Conservation (phyloP, 805 yeast species). For the Candida vartiovaarae region DNA sequence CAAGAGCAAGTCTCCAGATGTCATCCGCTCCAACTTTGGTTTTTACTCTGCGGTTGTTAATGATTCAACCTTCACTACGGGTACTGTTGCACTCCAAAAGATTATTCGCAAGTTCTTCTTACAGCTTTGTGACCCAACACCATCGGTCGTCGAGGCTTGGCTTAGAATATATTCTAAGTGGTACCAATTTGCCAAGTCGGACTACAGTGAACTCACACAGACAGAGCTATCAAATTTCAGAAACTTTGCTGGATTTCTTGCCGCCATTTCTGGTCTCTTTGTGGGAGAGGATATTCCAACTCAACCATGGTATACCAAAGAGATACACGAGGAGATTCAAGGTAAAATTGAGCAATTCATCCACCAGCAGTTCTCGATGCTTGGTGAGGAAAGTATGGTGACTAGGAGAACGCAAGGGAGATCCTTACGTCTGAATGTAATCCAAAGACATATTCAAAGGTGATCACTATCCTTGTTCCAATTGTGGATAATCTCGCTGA, state of each 20-base stretch:
- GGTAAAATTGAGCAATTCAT: conserved; percentile 40
- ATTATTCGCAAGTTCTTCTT: conserved; percentile 40
- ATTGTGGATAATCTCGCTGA: conserved; percentile 28
- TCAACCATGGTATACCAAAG: conserved; percentile 5
- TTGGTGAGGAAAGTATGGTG: conserved; percentile 42
- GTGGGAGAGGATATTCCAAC: conserved; percentile 25
- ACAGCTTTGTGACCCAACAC: conserved; percentile 22
- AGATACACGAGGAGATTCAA: conserved; percentile 26
- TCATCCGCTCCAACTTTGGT: conserved; percentile 23
- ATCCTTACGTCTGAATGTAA: conserved; percentile 60
- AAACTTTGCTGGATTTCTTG: conserved; percentile 67
- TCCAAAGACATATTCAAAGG: conserved; percentile 44
- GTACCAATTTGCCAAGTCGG: conserved; percentile 24
- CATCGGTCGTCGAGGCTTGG: conserved; percentile 36
- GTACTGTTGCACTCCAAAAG: conserved; percentile 69
- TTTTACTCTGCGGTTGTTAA: conserved; percentile 39
- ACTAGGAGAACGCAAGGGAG: conserved; percentile 69
- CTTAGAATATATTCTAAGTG: conserved; percentile 42
- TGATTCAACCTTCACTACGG: conserved; percentile 55
- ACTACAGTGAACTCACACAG: conserved; percentile 22
- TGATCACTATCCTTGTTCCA: conserved; percentile 38
- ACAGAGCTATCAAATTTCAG: conserved; percentile 43
- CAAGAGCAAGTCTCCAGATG: conserved; percentile 3
- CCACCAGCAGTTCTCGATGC: conserved; percentile 40
- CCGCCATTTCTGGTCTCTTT: conserved; percentile 62